phyloP scores from a whole-genome alignment of 805 yeast genomes.

The Yarrowia hollandica region DNA sequence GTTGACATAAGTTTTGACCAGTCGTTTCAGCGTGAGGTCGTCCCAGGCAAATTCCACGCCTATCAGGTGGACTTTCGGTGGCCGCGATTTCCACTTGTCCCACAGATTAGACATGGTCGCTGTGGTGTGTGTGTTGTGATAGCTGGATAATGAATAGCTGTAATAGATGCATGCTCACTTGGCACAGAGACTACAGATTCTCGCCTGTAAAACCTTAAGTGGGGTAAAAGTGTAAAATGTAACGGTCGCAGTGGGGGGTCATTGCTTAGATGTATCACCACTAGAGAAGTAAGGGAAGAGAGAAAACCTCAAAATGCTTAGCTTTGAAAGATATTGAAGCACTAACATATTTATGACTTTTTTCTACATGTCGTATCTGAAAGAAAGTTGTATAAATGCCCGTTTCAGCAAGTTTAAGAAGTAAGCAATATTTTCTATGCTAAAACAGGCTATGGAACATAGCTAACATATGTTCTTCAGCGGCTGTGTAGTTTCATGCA shows the following conservation, averaged over 20 bases:
- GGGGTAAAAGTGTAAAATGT: background rate
- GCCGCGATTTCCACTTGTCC: conserved; percentile 24
- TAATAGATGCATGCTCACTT: background rate
- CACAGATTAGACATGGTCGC: conserved; percentile 7
- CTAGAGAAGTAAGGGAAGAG: background rate
- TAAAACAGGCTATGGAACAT: too few relatives aligned
- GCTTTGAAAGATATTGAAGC: too few relatives aligned
- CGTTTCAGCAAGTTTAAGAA: too few relatives aligned
- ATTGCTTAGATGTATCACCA: too few relatives aligned
- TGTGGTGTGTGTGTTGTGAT: background rate
- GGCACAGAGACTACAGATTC: background rate
- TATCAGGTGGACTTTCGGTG: background rate
- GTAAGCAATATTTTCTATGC: too few relatives aligned
- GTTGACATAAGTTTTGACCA: conserved; percentile 6
- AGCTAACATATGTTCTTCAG: too few relatives aligned
- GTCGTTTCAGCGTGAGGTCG: conserved; percentile 20
- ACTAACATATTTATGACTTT: too few relatives aligned
- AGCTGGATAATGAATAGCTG: background rate
- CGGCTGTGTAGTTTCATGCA: too few relatives aligned
- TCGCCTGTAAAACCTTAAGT: background rate
- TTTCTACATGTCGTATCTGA: too few relatives aligned
- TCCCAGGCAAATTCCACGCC: conserved; percentile 17
- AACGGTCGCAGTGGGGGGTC: conserved; percentile 22
- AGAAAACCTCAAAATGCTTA: too few relatives aligned
- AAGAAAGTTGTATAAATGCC: too few relatives aligned